A percentile compares a stretch with the other conserved stretches of the same genome.
Evolutionary conservation across 2,329 filamentous ascomycete genomes (phyloP).

Genomic region (Lachnellula occidentalis): DNA sequence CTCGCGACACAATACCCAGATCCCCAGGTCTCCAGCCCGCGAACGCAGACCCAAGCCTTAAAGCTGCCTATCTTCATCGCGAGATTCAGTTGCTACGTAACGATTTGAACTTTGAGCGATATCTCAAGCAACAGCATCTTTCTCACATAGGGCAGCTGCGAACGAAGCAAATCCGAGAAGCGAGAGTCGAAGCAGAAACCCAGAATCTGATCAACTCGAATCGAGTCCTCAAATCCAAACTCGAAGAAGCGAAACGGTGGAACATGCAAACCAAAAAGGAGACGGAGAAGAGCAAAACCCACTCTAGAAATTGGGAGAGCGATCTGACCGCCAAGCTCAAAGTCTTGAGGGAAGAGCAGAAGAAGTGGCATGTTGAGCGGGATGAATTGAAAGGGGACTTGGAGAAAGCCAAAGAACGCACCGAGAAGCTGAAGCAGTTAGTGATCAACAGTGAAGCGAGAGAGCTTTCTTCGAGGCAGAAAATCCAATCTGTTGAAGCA

Average conservation of each 20-base stretch:
- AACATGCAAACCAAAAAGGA: constrained; percentile 68
- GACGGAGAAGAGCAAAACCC: constrained; percentile 62
- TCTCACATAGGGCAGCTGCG: constrained; percentile 75
- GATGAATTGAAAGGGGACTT: constrained; percentile 54
- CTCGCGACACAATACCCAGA: constrained; percentile 20
- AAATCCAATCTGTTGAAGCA: constrained; percentile 56
- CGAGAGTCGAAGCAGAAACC: constrained; percentile 74
- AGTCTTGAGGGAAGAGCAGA: constrained; percentile 63
- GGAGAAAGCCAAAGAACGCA: constrained; percentile 51
- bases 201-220: constrained; percentile 76
- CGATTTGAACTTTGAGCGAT: constrained; percentile 77
- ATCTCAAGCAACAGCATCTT: constrained; percentile 78
- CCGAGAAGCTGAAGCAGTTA: constrained; percentile 57
- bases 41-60: constrained; percentile 29
- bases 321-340: constrained; percentile 64
- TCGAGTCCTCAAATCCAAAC: constrained; percentile 63
- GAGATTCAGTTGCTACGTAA: constrained; percentile 74
- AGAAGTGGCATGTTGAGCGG: constrained; percentile 54
- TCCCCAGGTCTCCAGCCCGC: constrained; percentile 27
- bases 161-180: constrained; percentile 68
- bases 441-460: constrained; percentile 65
- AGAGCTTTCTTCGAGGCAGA: constrained; percentile 58
- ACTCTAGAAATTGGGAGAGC: constrained; percentile 73
- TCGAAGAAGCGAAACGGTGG: constrained; percentile 66
- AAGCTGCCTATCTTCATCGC: constrained; percentile 56